Evolutionary conservation across 2,329 filamentous ascomycete species (phyloP), one percentile per base, ranked within the genome.

Genomic region (Ascosphaera aggregata): DNA sequence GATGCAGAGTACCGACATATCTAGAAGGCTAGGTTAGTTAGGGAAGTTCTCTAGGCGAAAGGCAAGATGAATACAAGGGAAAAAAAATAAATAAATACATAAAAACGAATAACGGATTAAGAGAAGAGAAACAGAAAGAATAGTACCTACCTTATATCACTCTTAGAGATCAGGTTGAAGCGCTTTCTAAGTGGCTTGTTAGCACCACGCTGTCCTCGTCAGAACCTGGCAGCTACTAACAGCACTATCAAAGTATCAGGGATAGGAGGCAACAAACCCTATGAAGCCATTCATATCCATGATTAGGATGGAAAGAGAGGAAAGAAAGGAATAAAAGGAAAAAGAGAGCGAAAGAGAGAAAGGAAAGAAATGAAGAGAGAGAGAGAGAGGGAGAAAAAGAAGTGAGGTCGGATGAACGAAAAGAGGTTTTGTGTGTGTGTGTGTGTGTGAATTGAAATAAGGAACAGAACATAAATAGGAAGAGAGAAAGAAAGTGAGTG

Each of bases 111-210:
- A n/a, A n/a, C n/a, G n/a, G n/a, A n/a, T n/a, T n/a, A n/a, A n/a
- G n/a, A 17, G 40, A n/a, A 41, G 39, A 35, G 24, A 34, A 35
- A 16, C 22, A 41, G 46, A 44, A 44, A 42, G 43, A 41, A 34
- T 30, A 41, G 40, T 45, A 61, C 74, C 54, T 69, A 93, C 80
- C 85, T 80, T 63, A 94, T 93, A 63, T 93, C 84, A 61, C 82
- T 93, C 67, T 86, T 91, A 44, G 85, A 94, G 61, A 94, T 89
- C 63, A 94, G 73, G 45, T 84, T 93, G 67, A 94, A 94, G 58
- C 80, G 78, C 62, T 85, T 80, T 62, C 82, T 85, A 36, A 18
- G 22, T 19, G n/a, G 19, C 16, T 16, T 34, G 17, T 43, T 36
- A 44, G 41, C 36, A 34, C 2, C 30, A 38, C 7, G 27, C 19